phyloP scores from a whole-genome alignment of 345 rosid genomes.

The Camelina neglecta region DNA sequence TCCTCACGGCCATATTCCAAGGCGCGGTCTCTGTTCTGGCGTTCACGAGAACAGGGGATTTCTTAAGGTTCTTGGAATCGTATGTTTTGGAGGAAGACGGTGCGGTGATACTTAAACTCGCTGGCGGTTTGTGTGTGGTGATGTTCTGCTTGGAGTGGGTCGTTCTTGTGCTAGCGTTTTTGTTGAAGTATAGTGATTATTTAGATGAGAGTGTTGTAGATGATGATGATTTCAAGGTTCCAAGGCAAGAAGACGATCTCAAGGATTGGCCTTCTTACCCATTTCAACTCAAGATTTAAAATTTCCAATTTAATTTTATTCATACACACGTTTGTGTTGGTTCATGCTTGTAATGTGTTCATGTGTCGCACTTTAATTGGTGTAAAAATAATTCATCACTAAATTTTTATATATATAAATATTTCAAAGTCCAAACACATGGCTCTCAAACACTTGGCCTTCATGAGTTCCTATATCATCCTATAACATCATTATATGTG shows the following conservation, averaged over 20 bases:
- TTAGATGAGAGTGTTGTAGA: conserved; percentile 27
- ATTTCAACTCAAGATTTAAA: conserved; percentile 42
- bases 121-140: conserved; percentile 50
- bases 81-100: conserved; percentile 88
- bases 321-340: not conserved
- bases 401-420: not conserved
- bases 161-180: conserved; percentile 44
- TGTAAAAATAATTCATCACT: not conserved
- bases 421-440: no score
- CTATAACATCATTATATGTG: no score
- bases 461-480: no score
- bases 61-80: conserved; percentile 63
- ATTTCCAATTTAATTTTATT: not conserved
- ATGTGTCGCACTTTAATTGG: not conserved
- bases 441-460: no score
- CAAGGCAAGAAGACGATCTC: conserved; percentile 35
- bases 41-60: conserved; percentile 65
- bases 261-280: conserved; percentile 47
- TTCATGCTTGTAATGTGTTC: conserved; percentile 12
- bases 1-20: conserved; percentile 82
- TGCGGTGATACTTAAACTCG: conserved; percentile 67
- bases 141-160: conserved; percentile 43
- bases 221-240: conserved; percentile 25
- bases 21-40: conserved; percentile 82
- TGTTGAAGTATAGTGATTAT: conserved; percentile 42